Percentiles rank a stretch among this genome's conserved stretches.
These are phyloP conservation scores for Ophiocytium majus DNA, from an alignment of 352 stramenopile species.

Conservation along the genomic window DNA sequence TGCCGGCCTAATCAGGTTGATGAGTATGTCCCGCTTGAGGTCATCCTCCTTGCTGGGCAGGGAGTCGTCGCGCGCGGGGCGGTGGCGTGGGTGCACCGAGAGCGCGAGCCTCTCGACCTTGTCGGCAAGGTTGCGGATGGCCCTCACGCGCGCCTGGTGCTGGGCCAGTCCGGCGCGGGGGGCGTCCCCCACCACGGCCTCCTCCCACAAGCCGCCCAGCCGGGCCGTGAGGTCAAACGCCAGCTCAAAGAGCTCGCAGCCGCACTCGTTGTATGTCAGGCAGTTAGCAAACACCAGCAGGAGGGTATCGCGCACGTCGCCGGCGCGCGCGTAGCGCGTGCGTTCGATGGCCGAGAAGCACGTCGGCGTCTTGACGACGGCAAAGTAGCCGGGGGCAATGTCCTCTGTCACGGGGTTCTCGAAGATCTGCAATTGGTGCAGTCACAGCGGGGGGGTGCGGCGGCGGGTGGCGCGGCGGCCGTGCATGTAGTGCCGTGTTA, in stretches of 20 bases:
- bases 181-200: neutral
- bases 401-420: neutral
- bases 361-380: neutral
- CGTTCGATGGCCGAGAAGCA: neutral
- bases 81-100: too few species aligned
- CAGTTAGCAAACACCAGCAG: constrained; percentile 21
- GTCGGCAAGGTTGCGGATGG: too few species aligned
- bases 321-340: neutral
- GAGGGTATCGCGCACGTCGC: neutral
- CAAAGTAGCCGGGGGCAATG: neutral
- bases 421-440: neutral
- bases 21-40: too few species aligned
- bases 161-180: too few species aligned
- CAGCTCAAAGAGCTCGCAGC: neutral
- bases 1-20: too few species aligned
- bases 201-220: neutral
- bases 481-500: neutral
- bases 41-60: too few species aligned
- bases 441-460: neutral
- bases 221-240: neutral
- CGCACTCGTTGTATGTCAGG: constrained; percentile 4
- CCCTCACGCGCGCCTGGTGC: too few species aligned
- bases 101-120: too few species aligned
- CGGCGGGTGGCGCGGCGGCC: neutral
- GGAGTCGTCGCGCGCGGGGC: too few species aligned